Conservation (phyloP, 352 stramenopile genomes). For the Phytopythium sindhum region DNA sequence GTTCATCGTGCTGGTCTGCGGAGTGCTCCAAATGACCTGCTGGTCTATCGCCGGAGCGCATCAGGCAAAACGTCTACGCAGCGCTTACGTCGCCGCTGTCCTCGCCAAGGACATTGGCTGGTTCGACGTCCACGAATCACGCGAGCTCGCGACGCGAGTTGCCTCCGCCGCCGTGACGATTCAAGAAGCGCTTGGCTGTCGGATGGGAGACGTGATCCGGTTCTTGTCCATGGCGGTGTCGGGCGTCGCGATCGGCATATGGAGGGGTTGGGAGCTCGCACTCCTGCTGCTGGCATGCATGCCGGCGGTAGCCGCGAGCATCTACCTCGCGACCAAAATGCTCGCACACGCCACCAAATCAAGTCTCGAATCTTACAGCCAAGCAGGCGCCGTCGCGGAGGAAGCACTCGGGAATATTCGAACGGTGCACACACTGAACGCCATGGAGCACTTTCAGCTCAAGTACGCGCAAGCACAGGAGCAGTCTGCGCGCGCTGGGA, state of each 20-base stretch:
- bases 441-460: conserved; percentile 25
- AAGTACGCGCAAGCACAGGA: conserved; percentile 26
- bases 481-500: conserved; percentile 33
- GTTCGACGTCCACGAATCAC: conserved; percentile 36
- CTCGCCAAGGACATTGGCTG: conserved; percentile 43
- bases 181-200: conserved; percentile 43
- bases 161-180: conserved; percentile 37
- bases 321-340: conserved; percentile 15
- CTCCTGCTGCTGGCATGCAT: conserved; percentile 37
- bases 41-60: conserved; percentile 46
- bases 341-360: conserved; percentile 18
- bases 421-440: conserved; percentile 39
- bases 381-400: conserved; percentile 42
- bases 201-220: conserved; percentile 33
- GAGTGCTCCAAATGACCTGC: conserved; percentile 43
- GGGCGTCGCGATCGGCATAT: conserved; percentile 38
- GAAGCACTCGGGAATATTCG: conserved; percentile 41
- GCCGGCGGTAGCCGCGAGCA: conserved; percentile 23
- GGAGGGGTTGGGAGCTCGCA: conserved; percentile 36
- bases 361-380: conserved; percentile 34
- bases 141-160: conserved; percentile 31
- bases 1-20: conserved; percentile 17
- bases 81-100: conserved; percentile 33
- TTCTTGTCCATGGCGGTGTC: conserved; percentile 29
- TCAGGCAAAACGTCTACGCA: conserved; percentile 41